Evolutionary conservation across 257 asterid species (phyloP).

Genomic region (Misopates orontium): DNA sequence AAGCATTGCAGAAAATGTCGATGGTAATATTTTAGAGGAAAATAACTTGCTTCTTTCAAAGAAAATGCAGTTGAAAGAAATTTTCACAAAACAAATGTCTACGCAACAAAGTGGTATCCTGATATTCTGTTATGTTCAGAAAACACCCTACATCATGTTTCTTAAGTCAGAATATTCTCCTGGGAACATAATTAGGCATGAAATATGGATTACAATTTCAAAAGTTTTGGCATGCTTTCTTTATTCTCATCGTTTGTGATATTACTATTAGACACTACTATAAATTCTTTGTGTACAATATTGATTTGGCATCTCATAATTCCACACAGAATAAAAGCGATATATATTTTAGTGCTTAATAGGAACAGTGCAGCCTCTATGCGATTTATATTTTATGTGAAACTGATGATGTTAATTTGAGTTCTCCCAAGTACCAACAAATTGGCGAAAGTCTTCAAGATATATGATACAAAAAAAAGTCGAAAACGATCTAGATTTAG

Average conservation of each 20-base stretch:
- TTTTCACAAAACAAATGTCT: neutral
- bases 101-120: neutral
- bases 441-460: constrained; percentile 7
- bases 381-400: neutral
- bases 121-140: neutral
- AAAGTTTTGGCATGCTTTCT: neutral
- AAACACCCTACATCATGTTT: constrained; percentile 22
- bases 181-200: constrained; percentile 14
- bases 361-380: neutral
- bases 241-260: neutral
- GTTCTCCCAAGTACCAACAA: neutral
- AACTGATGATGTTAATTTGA: neutral
- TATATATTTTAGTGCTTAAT: neutral
- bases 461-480: too few relatives aligned
- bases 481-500: too few relatives aligned
- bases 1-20: too few relatives aligned
- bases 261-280: neutral
- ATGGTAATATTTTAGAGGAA: too few relatives aligned
- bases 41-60: too few relatives aligned
- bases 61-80: neutral
- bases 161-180: constrained; percentile 9
- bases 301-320: too few relatives aligned
- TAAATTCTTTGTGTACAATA: too few relatives aligned
- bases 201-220: neutral
- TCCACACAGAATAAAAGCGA: too few relatives aligned